Conservation (phyloP, 202 grass and related monocot genomes). For the Miscanthus sacchariflorus region DNA sequence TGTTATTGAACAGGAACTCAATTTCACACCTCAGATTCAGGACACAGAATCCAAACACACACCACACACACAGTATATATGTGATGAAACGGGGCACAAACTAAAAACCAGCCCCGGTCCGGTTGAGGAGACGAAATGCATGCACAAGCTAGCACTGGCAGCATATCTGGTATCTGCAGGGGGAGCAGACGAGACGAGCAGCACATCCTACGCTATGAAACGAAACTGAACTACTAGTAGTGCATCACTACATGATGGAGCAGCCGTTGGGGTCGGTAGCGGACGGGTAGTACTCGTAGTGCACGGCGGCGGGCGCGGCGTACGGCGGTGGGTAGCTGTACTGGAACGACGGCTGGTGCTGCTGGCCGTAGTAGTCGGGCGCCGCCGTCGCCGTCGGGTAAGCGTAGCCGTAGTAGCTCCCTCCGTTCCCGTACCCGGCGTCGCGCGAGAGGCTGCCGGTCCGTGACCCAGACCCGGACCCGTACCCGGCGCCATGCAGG, state of each 20-base stretch:
- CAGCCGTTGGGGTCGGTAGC: conserved; percentile 24
- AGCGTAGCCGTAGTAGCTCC: background rate
- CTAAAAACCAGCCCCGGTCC: background rate
- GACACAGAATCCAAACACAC: too few relatives aligned
- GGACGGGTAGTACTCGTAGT: conserved; percentile 45
- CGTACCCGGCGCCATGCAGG: conserved; percentile 1
- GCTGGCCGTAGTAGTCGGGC: background rate
- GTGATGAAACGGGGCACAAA: background rate
- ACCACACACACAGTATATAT: background rate
- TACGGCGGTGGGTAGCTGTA: conserved; percentile 19
- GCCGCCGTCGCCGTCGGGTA: background rate
- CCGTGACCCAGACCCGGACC: background rate
- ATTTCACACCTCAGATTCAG: too few relatives aligned
- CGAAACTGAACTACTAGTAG: background rate
- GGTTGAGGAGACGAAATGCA: background rate
- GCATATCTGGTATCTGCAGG: too few relatives aligned
- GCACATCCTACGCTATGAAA: background rate
- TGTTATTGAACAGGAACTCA: background rate
- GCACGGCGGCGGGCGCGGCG: background rate
- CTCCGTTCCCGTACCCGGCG: background rate
- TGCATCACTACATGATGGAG: conserved; percentile 42
- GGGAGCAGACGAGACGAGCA: background rate
- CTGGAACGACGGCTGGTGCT: background rate
- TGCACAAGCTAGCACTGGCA: background rate
- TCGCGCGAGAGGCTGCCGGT: background rate